Evolutionary conservation across 1,139 yeast genomes (phyloP), one percentile per base, ranked within the genome.

Genomic region (Hansenula sp.): DNA sequence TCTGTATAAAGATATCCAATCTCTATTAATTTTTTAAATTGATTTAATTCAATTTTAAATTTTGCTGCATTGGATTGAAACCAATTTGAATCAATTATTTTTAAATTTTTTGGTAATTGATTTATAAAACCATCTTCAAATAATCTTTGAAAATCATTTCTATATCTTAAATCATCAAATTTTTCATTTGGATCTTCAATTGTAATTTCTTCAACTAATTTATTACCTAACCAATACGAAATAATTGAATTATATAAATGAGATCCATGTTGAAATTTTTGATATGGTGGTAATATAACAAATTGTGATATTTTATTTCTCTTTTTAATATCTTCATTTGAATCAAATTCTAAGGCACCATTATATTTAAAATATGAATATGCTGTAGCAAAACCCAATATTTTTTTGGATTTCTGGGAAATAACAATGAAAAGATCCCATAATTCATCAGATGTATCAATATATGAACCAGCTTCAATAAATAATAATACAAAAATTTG

Each of bases 161-260:
- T 68, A 60, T 92, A 97, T 47, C 98, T 73, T 53, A 94, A 66
- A 57, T 87, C 95, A 57, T 92, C 98, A 63, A 92, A 92, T 33
- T 80, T 79, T 59, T 90, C 97, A 56, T 85, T 87, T 3, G 98
- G 98, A 59, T 94, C 98, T 59, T 92, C 98, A 10, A 94, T 90
- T 0, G 92, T 89, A 32, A 92, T 73, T 55, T 90, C 96, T 30
- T 68, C 64, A n/a, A 89, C 77, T 4, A 58, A 48, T 0, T 61
- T 54, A 47, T 85, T 83, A 0, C 56, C 50, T 7, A 69, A 52
- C 85, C 95, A 88, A 32, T 60, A 46, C 1, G 69, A 64, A 42
- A 75, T 70, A 8, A 92, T 63, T 1, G 71, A 51, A 13, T 67
- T 64, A 60, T 92, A 92, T 32, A 92, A 65, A 18, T 63, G 60